Base-by-base conservation (phyloP, 306 rosid species). In the Inga oerstediana region DNA sequence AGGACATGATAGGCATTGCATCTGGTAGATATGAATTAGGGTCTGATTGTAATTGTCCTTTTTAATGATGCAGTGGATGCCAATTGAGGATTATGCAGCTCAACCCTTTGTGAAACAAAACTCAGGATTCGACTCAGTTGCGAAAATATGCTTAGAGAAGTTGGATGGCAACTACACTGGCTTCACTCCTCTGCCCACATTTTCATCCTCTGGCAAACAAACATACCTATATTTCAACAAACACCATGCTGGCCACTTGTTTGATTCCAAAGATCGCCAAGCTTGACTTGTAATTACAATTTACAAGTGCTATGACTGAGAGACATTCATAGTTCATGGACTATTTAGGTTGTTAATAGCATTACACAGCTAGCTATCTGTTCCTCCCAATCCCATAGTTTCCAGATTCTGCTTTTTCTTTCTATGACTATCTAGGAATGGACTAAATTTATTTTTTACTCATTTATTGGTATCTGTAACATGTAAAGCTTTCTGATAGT, bases 1-100 rank as follows among this genome's bases (percentile, higher is more conserved):
- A n/a, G 66, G 66, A 20, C 62, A 56, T 56, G 6, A 56, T 2
- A 20, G 62, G 15, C 62, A 56, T 56, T 56, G 22, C 27, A 56
- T 56, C 62, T 20, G 62, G 10, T 8, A 20, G 10, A 56, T 56
- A 56, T n/a, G 5, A 58, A 58, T 19, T n/a, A 19, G 65, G 12
- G 65, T 20, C 1, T 17, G 13, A 43, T 4, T 73, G 24, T 27
- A 48, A 17, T 15, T 72, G 41, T 68, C 19, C 69, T 16, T 66
- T 65, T 32, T 10, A 0, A 62, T 7, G 71, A 78, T 32, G 81
- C 92, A 95, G 98, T 93, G 98, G 98, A 95, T 95, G 97, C 84
- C 91, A 14, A 46, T 89, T 80, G 87, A 85, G 69, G 98, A 95
- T 8, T 95, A 93, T 82, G 88, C 79, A 77, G 93, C 90, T 17